These are phyloP conservation scores for Acacia concinna DNA, from an alignment of 331 rosid species.

Conservation along the genomic window DNA sequence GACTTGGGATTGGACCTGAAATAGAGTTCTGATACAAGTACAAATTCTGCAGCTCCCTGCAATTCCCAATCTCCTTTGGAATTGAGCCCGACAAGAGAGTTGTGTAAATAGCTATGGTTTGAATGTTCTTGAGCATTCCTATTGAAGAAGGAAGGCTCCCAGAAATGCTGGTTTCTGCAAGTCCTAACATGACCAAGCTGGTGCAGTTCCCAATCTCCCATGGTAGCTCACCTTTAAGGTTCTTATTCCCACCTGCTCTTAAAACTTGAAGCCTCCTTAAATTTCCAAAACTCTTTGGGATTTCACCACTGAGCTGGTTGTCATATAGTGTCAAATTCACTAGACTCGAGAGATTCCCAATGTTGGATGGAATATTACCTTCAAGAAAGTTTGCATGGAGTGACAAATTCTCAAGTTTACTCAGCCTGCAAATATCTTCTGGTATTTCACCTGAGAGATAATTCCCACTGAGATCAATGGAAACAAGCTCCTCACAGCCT, in stretches of 20 bases:
- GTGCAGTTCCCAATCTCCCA: slow-evolving; percentile 92
- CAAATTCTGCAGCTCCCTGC: slow-evolving; percentile 68
- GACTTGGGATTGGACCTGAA: slow-evolving; percentile 66
- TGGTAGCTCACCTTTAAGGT: slow-evolving; percentile 76
- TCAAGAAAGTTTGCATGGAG: slow-evolving; percentile 65
- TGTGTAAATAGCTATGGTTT: slow-evolving; percentile 73
- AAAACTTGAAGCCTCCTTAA: slow-evolving; percentile 59
- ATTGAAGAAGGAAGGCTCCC: slow-evolving; percentile 84
- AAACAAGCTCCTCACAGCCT: slow-evolving; percentile 49
- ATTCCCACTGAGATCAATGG: slow-evolving; percentile 71
- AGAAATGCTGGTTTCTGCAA: slow-evolving; percentile 87
- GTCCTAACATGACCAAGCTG: slow-evolving; percentile 70
- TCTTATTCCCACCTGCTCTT: slow-evolving; percentile 86
- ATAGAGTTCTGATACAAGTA: slow-evolving; percentile 78
- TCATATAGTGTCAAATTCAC: slow-evolving; percentile 65
- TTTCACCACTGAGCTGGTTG: slow-evolving; percentile 65
- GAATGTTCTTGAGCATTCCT: slow-evolving; percentile 59
- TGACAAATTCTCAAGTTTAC: slow-evolving; percentile 49
- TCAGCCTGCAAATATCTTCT: slow-evolving; percentile 65
- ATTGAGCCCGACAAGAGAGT: slow-evolving; percentile 67
- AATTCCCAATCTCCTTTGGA: slow-evolving; percentile 86
- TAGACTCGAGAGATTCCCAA: slow-evolving; percentile 76
- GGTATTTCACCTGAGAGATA: slow-evolving; percentile 74
- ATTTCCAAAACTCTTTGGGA: slow-evolving; percentile 76
- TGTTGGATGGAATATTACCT: slow-evolving; percentile 62